Evolutionary conservation across 2,329 filamentous ascomycete genomes (phyloP).

Genomic region (Curvularia verruculosa): DNA sequence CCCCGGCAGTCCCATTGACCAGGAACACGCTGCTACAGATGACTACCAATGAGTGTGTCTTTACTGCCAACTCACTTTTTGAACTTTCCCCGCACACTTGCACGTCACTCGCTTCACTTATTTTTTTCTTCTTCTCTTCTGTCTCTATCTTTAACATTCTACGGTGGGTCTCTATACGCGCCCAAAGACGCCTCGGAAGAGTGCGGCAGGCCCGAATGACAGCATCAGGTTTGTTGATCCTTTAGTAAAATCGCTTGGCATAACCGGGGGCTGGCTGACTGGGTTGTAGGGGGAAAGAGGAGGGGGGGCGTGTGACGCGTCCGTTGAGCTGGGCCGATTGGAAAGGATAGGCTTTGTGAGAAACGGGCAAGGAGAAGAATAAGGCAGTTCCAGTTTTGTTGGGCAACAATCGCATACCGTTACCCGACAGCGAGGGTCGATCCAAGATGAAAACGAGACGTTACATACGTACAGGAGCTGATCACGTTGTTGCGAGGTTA

Average conservation of each 20-base stretch:
- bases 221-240: conserved; percentile 9
- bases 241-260: neutral
- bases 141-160: conserved; percentile 1
- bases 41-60: conserved; percentile 2
- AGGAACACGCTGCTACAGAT: conserved; percentile 10
- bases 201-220: conserved; percentile 6
- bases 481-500: neutral
- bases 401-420: neutral
- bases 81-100: conserved; percentile 16
- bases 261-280: neutral
- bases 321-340: conserved; percentile 11
- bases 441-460: conserved; percentile 3
- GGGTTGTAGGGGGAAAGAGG: neutral
- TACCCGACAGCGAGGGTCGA: conserved; percentile 1
- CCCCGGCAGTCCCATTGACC: neutral
- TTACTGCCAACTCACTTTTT: conserved; percentile 7
- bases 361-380: neutral
- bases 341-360: conserved; percentile 3
- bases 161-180: conserved; percentile 1
- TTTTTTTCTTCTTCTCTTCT: conserved; percentile 1
- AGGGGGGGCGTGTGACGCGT: conserved; percentile 11
- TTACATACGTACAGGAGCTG: neutral
- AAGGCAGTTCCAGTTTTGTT: neutral
- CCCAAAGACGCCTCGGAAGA: conserved; percentile 3
- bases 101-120: conserved; percentile 11